Base-by-base conservation (phyloP, 345 rosid species). In the Pistacia vera region DNA sequence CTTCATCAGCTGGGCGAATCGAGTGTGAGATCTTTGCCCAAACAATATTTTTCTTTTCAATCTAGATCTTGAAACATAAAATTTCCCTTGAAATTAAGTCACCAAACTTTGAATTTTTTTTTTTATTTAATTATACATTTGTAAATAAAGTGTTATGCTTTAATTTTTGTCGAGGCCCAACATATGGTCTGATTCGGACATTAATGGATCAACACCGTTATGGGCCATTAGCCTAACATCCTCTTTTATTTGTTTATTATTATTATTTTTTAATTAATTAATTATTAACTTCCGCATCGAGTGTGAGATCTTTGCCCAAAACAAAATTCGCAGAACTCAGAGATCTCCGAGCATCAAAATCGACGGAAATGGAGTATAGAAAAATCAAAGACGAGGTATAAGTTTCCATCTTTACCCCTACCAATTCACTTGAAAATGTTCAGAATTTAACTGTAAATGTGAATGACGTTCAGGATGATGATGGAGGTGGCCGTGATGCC, bases 301-400 rank as follows among this genome's bases (percentile, higher is more conserved):
- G 41, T 30, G n/a, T 35, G 68, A 62, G 76, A 62, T 51, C 76
- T 54, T n/a, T 17, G 20, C 22, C 8, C 48, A 3, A 18, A 11
- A 11, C 25, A 48, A 18, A 56, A 17, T 33, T 52, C 59, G 17
- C 22, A n/a, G 13, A 44, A 28, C 66, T 5, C 36, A 73, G 85
- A 78, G 90, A 87, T 85, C 86, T 75, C 74, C 68, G 70, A 57
- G 78, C 48, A 64, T 68, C 68, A 12, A 71, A 71, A 54, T 22
- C 44, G 13, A 14, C 9, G 71, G 36, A 57, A 82, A 92, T 93
- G 98, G 98, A 93, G 78, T 88, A 92, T 68, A 81, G 89, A 75
- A 93, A 92, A 80, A 86, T 93, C 81, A 92, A 93, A 84, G 97
- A 90, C 54, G 90, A 88, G 91, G 97, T 92, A 59, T 18, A 4